Evolutionary conservation across 306 rosid species (phyloP), one percentile per base, ranked within the genome.

Genomic region (Fagus sylvatica): DNA sequence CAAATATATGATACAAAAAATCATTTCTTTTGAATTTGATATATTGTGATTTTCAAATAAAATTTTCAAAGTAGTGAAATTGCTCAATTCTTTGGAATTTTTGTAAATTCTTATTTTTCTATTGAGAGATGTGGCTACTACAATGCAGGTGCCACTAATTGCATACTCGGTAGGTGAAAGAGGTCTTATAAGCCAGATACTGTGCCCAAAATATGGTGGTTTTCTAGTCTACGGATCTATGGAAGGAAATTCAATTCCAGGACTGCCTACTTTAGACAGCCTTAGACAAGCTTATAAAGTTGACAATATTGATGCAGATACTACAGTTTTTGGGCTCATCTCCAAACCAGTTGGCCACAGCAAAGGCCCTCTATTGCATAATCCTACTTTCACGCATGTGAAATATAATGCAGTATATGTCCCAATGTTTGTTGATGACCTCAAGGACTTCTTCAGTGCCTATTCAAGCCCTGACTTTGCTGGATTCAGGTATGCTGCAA

Each of bases 341-440:
- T 86, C 90, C 61, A 86, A 86, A 62, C 89, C 89, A 60, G 85
- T 86, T 78, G 56, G 85, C 77, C 89, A 86, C 57, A 86, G 87
- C 85, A 83, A 86, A 73, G 89, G 87, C 42, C 89, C 89, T 59
- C 46, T 86, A 15, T 56, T 86, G 82, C 89, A 86, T 76, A 86
- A 86, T 68, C 87, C 89, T 36, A 67, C 83, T 60, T 72, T 83
- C 39, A 86, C 85, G 76, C 83, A 77, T 62, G 74, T 70, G 30
- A 78, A 83, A 15, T 86, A 74, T 49, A 80, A 86, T 61, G 87
- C 85, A 71, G 76, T 83, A 19, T 86, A 86, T 75, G 90, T 83
- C 73, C 85, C 90, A 16, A 83, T 83, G 90, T 75, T 79, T 48
- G 85, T 86, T 61, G 89, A 86, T 69, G 82, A 86, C 64, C 90